These are phyloP conservation scores for Euphrasia confusa DNA, from an alignment of 257 asterid genomes.

Conservation along the genomic window DNA sequence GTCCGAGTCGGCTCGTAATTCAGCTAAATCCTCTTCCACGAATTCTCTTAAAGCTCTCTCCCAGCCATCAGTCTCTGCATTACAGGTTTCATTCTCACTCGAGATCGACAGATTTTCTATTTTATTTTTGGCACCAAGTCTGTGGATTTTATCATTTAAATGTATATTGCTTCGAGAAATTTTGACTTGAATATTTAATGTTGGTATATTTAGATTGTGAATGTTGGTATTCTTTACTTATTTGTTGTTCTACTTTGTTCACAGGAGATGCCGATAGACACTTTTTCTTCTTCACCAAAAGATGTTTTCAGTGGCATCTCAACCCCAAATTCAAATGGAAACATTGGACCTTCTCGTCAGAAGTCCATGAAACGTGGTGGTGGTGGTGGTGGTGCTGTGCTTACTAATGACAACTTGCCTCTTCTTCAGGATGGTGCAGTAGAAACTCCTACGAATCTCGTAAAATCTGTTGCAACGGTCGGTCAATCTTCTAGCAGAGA, in stretches of 20 bases:
- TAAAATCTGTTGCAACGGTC: constrained; percentile 29
- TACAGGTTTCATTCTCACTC: constrained; percentile 47
- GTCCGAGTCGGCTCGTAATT: constrained; percentile 61
- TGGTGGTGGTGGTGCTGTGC: constrained; percentile 35
- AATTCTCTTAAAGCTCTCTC: constrained; percentile 36
- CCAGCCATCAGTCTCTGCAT: constrained; percentile 31
- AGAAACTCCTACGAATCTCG: constrained; percentile 31
- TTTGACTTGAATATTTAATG: not conserved
- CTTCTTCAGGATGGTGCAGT: constrained; percentile 31
- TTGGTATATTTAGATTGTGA: not conserved
- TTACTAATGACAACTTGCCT: constrained; percentile 37
- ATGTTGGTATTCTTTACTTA: not conserved
- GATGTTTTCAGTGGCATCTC: constrained; percentile 33
- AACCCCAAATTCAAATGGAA: constrained; percentile 34
- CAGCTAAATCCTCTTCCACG: constrained; percentile 45
- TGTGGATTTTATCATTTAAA: too few relatives aligned
- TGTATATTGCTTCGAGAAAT: too few relatives aligned
- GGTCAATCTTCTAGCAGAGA: constrained; percentile 12
- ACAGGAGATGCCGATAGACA: constrained; percentile 35
- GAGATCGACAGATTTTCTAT: too few relatives aligned
- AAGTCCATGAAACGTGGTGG: constrained; percentile 48
- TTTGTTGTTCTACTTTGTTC: not conserved
- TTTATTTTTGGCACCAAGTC: too few relatives aligned
- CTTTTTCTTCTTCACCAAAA: constrained; percentile 39
- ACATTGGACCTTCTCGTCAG: constrained; percentile 44